Evolutionary conservation across 2,329 filamentous ascomycete genomes (phyloP), one percentile per base, ranked within the genome.

Genomic region (Pseudocercospora fijiensis): DNA sequence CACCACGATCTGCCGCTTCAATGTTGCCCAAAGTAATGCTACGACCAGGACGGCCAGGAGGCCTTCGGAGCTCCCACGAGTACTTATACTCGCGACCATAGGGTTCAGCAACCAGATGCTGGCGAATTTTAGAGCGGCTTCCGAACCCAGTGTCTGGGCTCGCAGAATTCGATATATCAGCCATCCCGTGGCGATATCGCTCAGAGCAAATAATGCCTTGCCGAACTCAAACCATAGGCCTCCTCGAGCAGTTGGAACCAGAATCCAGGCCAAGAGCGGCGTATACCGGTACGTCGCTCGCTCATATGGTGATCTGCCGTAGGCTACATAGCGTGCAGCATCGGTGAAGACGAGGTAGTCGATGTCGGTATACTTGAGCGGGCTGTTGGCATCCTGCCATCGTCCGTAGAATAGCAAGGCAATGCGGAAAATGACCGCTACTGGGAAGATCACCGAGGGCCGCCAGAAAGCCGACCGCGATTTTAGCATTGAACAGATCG

Each of bases 261-360:
- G 84, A 3, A 97, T 80, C 93, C 93, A 98, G 16, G 95, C 92
- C 1, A 99, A 84, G 1, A 99, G 82, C 0, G 95, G 95, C 27
- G 95, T 98, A 81, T 99, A 99, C 65, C 95, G 90, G 81, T 99
- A 99, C 0, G 95, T 99, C 74, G 95, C 94, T 60, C 95, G 87
- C 45, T 85, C 84, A 76, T 99, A 99, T 1, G 95, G 95, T 0
- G 90, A 91, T 53, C 80, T 79, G 3, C 85, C 85, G n/a, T 78
- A 81, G 3, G 88, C 80, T 49, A 91, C 80, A 77, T 90, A 94
- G 68, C 90, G 90, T 1, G 95, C 87, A 26, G 95, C 95, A 77
- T 98, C 94, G 56, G 95, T 98, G 82, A 99, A 99, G 76, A 99
- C 95, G 69, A 92, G 88, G 79, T 99, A 99, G 83, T 99, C 95